These are phyloP conservation scores for Plantago coronopus DNA, from an alignment of 305 asterid species.

Conservation along the genomic window DNA sequence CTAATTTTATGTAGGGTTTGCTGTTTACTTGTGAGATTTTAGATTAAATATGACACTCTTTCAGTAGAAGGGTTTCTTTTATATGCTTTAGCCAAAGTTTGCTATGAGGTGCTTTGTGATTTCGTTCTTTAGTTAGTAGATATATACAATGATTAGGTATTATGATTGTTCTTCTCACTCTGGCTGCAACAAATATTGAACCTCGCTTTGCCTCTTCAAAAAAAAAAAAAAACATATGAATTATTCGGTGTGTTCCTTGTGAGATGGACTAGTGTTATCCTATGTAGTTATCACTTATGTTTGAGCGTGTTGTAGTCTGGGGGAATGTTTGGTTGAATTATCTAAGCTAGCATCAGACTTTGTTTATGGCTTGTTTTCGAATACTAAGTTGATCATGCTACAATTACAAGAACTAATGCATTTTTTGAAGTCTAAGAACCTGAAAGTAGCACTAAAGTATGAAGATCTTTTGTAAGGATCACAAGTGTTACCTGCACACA, in stretches of 20 bases:
- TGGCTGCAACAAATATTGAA: not conserved
- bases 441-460: too few relatives aligned
- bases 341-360: not conserved
- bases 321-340: not conserved
- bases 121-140: not conserved
- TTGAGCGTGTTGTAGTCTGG: not conserved
- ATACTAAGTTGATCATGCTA: not conserved
- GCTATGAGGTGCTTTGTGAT: not conserved
- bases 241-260: constrained; percentile 9
- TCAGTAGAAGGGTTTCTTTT: not conserved
- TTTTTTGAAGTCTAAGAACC: not conserved
- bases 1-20: not conserved
- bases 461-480: too few relatives aligned
- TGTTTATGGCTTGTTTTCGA: constrained; percentile 3
- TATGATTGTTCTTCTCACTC: not conserved
- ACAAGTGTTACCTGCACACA: too few relatives aligned
- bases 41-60: constrained; percentile 2
- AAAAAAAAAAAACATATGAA: too few relatives aligned
- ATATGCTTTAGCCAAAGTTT: not conserved
- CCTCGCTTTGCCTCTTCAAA: too few relatives aligned
- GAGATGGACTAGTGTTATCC: not conserved
- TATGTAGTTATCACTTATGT: constrained; percentile 5
- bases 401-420: not conserved
- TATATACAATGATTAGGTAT: constrained; percentile 5
- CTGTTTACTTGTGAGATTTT: not conserved